Evolutionary conservation across 306 rosid species (phyloP).

Genomic region (Sechiopsis laciniata): DNA sequence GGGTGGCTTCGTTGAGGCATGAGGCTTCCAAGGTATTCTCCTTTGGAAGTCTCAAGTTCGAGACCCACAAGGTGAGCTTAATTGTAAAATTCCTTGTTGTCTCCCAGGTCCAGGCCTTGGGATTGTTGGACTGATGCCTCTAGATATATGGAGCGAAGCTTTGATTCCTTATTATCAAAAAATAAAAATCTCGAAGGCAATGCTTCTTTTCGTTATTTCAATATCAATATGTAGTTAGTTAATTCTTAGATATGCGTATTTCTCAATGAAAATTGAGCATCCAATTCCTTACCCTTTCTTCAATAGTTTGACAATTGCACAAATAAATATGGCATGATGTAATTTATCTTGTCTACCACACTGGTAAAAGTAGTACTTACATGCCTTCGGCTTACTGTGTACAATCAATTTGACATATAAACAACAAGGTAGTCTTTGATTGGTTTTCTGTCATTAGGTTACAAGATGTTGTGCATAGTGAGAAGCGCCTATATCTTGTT

Average conservation of each 20-base stretch:
- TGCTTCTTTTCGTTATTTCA: not conserved
- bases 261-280: not conserved
- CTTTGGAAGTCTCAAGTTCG: too few species aligned
- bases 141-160: too few species aligned
- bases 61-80: too few species aligned
- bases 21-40: too few species aligned
- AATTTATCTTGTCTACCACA: not conserved
- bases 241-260: not conserved
- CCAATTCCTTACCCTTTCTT: not conserved
- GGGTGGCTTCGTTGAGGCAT: too few species aligned
- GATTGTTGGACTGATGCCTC: too few species aligned
- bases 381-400: not conserved
- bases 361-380: not conserved
- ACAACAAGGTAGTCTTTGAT: slow-evolving; percentile 20
- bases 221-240: not conserved
- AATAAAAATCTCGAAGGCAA: not conserved
- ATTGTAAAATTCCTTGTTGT: too few species aligned
- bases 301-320: not conserved
- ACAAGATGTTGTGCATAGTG: slow-evolving; percentile 91
- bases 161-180: too few species aligned
- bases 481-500: slow-evolving; percentile 86
- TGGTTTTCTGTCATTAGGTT: slow-evolving; percentile 48
- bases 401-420: not conserved
- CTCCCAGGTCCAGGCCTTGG: too few species aligned
- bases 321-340: slow-evolving; percentile 3